These are phyloP conservation scores for Saccharomycopsis fibuligera DNA, from an alignment of 805 yeast genomes.

Conservation along the genomic window DNA sequence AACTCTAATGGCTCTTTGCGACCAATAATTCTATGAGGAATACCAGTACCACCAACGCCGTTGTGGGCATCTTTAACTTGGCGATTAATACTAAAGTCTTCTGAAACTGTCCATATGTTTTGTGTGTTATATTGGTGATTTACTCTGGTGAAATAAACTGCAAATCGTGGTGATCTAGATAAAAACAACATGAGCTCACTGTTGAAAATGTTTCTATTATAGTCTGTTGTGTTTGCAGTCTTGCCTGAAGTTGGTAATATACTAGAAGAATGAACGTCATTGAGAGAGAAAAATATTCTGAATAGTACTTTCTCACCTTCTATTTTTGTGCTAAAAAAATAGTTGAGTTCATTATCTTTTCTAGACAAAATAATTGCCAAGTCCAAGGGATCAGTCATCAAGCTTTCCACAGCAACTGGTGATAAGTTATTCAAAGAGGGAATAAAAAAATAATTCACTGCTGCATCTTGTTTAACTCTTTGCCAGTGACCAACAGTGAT, in stretches of 20 bases:
- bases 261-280: conserved; percentile 53
- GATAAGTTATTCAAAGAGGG: conserved; percentile 52
- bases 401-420: conserved; percentile 55
- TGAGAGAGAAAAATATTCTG: conserved; percentile 64
- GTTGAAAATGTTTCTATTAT: conserved; percentile 26
- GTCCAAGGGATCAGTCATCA: conserved; percentile 63
- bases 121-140: conserved; percentile 37
- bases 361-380: conserved; percentile 63
- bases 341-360: conserved; percentile 66
- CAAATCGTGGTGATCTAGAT: conserved; percentile 65
- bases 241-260: conserved; percentile 25
- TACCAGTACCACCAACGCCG: conserved; percentile 31
- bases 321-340: conserved; percentile 70
- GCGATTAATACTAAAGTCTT: conserved; percentile 78
- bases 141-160: conserved; percentile 53
- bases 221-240: background rate
- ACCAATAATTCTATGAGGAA: conserved; percentile 20
- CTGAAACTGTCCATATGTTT: conserved; percentile 76
- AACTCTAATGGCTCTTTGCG: conserved; percentile 12
- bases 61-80: conserved; percentile 66
- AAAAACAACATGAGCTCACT: conserved; percentile 46
- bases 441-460: conserved; percentile 34
- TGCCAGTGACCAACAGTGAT: conserved; percentile 79
- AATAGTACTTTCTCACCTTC: conserved; percentile 63
- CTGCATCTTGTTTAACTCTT: conserved; percentile 60